Conservation (phyloP, 139 green algal genomes). For the Desmodesmus armatus region DNA sequence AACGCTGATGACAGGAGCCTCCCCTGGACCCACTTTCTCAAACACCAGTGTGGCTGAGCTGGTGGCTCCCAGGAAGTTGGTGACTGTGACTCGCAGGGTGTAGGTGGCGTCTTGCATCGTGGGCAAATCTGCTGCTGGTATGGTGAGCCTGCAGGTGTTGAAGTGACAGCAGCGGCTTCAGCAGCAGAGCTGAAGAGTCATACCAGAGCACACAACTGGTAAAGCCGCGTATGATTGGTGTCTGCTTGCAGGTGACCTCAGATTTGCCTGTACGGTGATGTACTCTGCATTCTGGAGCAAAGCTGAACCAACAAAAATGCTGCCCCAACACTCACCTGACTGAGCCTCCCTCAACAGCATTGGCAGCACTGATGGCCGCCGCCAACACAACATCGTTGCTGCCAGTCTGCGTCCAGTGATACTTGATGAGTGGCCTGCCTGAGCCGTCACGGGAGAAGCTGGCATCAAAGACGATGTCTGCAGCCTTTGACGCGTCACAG, state of each 20-base stretch:
- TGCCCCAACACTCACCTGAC: background rate
- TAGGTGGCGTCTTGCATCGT: background rate
- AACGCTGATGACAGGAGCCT: background rate
- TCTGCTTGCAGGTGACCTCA: background rate
- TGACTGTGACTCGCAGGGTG: background rate
- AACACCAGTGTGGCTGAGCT: background rate
- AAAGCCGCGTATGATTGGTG: no score
- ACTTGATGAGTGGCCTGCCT: slow-evolving; percentile 3
- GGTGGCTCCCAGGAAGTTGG: background rate
- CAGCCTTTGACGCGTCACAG: background rate
- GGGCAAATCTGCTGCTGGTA: background rate
- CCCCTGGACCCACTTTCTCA: background rate
- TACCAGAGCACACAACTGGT: no score
- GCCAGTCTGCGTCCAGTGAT: background rate
- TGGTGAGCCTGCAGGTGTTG: background rate
- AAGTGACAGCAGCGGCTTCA: background rate
- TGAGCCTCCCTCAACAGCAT: background rate
- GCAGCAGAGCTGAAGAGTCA: background rate
- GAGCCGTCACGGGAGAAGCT: slow-evolving; percentile 17
- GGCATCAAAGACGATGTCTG: slow-evolving; percentile 13
- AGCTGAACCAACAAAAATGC: background rate
- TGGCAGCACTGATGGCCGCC: background rate
- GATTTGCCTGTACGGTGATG: background rate
- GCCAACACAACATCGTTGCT: slow-evolving; percentile 2
- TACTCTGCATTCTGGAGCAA: background rate